These are phyloP conservation scores for Coleophoma eucalyptorum DNA, from an alignment of 2,329 filamentous ascomycete species.

Conservation along the genomic window DNA sequence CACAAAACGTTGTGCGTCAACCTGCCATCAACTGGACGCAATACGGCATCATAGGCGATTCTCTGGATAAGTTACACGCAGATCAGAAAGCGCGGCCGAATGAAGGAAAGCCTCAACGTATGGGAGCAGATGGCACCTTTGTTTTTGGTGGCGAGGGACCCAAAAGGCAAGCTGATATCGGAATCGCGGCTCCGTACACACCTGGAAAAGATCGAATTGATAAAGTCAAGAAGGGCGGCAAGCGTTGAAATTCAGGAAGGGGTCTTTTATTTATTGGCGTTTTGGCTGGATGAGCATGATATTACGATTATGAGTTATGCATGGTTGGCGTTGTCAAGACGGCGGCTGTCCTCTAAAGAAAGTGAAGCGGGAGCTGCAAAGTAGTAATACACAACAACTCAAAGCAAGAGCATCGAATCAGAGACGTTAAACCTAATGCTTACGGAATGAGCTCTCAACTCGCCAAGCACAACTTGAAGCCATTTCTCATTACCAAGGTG, in stretches of 20 bases:
- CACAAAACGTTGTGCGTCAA: conserved; percentile 80
- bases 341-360: too few species aligned
- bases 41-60: conserved; percentile 84
- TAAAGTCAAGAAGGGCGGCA: conserved; percentile 16
- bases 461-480: too few species aligned
- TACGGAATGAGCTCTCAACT: too few species aligned
- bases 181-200: conserved; percentile 53
- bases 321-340: too few species aligned
- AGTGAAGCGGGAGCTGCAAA: too few species aligned
- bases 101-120: conserved; percentile 45
- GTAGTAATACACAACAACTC: too few species aligned
- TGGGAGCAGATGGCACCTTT: conserved; percentile 42
- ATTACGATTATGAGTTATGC: too few species aligned
- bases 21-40: conserved; percentile 94
- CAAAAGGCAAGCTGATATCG: conserved; percentile 41
- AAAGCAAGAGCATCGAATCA: too few species aligned
- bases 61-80: conserved; percentile 78
- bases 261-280: too few species aligned
- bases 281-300: too few species aligned
- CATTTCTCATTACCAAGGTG: too few species aligned
- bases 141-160: conserved; percentile 33
- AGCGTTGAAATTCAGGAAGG: conserved; percentile 6
- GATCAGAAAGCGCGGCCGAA: conserved; percentile 69
- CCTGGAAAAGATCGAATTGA: conserved; percentile 48
- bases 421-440: too few species aligned